Percentiles rank a stretch among this genome's conserved stretches.
phyloP scores from a whole-genome alignment of 495 filamentous ascomycete species.

The Aspergillus panamensis region DNA sequence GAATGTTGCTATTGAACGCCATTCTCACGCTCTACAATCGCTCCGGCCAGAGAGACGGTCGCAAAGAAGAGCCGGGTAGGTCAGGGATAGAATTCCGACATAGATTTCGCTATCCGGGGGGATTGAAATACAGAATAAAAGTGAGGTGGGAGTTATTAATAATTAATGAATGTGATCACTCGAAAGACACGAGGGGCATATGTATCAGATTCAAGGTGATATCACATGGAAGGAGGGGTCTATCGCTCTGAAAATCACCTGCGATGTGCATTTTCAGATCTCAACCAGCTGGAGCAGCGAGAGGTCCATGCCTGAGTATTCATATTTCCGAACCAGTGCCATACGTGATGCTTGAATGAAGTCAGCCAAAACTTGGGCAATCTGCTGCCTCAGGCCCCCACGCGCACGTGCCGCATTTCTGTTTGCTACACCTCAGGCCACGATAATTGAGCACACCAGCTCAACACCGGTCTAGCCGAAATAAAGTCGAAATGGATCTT shows the following conservation, averaged over 20 bases:
- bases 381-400: constrained; percentile 22
- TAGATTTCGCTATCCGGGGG: background rate
- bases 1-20: constrained; percentile 20
- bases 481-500: constrained; percentile 70
- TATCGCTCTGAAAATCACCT: constrained; percentile 11
- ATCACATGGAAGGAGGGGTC: constrained; percentile 16
- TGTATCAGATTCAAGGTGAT: constrained; percentile 19
- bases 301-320: background rate
- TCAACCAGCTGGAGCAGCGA: background rate
- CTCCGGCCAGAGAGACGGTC: background rate
- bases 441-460: background rate
- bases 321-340: background rate
- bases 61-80: background rate
- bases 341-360: constrained; percentile 16
- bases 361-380: constrained; percentile 16
- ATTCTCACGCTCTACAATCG: constrained; percentile 20
- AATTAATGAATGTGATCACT: constrained; percentile 7
- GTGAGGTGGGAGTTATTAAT: background rate
- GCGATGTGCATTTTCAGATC: constrained; percentile 11
- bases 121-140: background rate
- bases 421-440: background rate
- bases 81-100: background rate
- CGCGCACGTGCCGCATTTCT: constrained; percentile 24
- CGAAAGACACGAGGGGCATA: constrained; percentile 18
- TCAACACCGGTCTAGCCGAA: background rate